Conservation (phyloP, 805 yeast species). For the Maudiozyma bulderi region DNA sequence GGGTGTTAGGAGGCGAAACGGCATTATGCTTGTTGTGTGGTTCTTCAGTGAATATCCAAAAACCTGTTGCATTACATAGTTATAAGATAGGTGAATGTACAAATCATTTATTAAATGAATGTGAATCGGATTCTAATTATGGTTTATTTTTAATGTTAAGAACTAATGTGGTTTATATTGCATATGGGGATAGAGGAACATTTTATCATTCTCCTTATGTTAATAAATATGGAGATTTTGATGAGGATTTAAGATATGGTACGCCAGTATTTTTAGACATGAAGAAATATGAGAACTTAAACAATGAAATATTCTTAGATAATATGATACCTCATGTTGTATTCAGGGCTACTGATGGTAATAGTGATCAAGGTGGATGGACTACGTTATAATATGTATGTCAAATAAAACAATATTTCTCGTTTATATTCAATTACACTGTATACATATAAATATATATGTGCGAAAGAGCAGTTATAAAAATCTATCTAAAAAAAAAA, state of each 20-base stretch:
- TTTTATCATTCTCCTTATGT: conserved; percentile 77
- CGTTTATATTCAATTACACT: background rate
- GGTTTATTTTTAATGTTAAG: conserved; percentile 21
- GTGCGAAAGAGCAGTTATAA: too few species aligned
- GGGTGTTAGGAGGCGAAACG: conserved; percentile 46
- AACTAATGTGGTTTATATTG: conserved; percentile 32
- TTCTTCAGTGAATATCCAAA: conserved; percentile 56
- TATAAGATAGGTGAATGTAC: conserved; percentile 68
- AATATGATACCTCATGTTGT: conserved; percentile 70
- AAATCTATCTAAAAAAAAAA: background rate
- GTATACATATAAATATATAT: background rate
- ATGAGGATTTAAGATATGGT: conserved; percentile 60
- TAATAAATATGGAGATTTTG: conserved; percentile 79
- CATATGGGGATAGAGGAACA: conserved; percentile 65
- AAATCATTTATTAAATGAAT: conserved; percentile 53
- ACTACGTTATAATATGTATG: conserved; percentile 37
- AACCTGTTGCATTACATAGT: conserved; percentile 36
- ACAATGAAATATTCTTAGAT: conserved; percentile 61
- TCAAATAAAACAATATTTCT: background rate
- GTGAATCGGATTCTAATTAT: conserved; percentile 27
- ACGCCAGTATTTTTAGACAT: conserved; percentile 60
- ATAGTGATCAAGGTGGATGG: conserved; percentile 92
- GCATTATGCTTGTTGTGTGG: conserved; percentile 86
- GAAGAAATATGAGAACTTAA: conserved; percentile 55
- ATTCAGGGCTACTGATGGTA: conserved; percentile 70